Base-by-base conservation (phyloP, 768 basidiomycete genomes). In the Leccinum uliginosum region DNA sequence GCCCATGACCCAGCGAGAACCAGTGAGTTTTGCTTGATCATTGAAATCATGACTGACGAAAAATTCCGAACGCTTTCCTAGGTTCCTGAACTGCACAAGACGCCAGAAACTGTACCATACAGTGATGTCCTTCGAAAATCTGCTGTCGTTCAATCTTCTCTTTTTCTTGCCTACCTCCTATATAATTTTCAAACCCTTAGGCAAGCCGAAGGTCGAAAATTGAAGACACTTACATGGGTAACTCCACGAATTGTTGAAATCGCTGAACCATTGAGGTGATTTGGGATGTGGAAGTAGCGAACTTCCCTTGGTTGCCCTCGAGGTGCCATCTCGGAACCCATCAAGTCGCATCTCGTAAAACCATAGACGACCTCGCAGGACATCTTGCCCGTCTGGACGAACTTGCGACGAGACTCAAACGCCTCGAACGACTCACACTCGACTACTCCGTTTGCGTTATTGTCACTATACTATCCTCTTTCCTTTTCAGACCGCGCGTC, bases 161-260 rank as follows among this genome's bases (percentile, higher is more conserved):
- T n/a, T n/a, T n/a, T 19, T 38, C 15, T n/a, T 59, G 38, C 23
- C 6, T 35, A 15, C 29, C 56, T 11, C 65, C 59, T 3, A 47
- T 51, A 21, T n/a, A n/a, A 55, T 61, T 30, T 63, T 55, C 53
- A 69, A 50, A 53, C 29, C 53, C 2, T 21, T 56, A 21, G 56
- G 53, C 29, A 55, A 29, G 45, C 52, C 14, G 34, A 59, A 55
- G 34, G 12, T 19, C 10, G 21, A 38, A 50, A 53, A 26, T 78
- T 79, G 27, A 82, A 83, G 60, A 78, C 69, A 15, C 70, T 73
- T 4, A 88, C 87, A 0, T 80, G 81, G 48, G 86, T 91, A 9
- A 89, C 87, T 0, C 81, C 83, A 0, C 73, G 76, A 19, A 83
- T 91, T 45, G 77, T 76, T 5, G 62, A 70, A 9, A 68, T 89